phyloP scores from a whole-genome alignment of 1,284 basidiomycete species.

The Lentinus polychrous region DNA sequence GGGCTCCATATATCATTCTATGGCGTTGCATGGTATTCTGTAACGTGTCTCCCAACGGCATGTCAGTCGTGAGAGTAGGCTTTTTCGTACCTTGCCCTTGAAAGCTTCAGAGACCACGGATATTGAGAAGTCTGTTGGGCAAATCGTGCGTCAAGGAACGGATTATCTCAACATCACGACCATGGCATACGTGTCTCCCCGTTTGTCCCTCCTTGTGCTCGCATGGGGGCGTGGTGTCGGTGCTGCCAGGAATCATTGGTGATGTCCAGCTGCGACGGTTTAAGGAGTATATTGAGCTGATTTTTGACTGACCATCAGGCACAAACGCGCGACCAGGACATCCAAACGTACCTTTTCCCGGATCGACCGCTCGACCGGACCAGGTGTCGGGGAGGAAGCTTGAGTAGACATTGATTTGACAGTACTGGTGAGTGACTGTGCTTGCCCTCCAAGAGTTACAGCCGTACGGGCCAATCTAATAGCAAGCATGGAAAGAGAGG shows the following conservation, averaged over 20 bases:
- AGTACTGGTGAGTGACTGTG: background rate
- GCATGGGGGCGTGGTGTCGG: conserved; percentile 72
- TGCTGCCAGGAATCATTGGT: conserved; percentile 75
- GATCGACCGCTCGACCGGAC: conserved; percentile 41
- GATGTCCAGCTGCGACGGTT: conserved; percentile 53
- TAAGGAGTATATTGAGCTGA: conserved; percentile 51
- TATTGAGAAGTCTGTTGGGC: conserved; percentile 63
- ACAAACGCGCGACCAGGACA: background rate
- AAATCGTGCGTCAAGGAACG: background rate
- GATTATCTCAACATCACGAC: conserved; percentile 12
- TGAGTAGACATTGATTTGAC: conserved; percentile 1
- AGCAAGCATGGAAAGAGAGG: background rate
- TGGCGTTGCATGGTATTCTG: conserved; percentile 74
- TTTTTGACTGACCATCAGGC: conserved; percentile 5
- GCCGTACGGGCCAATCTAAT: background rate
- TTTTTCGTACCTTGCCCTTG: conserved; percentile 52
- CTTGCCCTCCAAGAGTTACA: background rate
- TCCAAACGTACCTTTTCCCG: conserved; percentile 42
- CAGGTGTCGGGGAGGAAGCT: conserved; percentile 17
- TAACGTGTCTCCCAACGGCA: conserved; percentile 1
- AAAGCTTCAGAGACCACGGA: conserved; percentile 65
- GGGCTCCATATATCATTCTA: conserved; percentile 63
- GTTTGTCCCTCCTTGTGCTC: conserved; percentile 49
- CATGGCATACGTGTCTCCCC: conserved; percentile 65
- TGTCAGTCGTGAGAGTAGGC: conserved; percentile 1